These are phyloP conservation scores for Sordariomycetes sp. DNA, from an alignment of 2,329 filamentous ascomycete species.

Conservation along the genomic window DNA sequence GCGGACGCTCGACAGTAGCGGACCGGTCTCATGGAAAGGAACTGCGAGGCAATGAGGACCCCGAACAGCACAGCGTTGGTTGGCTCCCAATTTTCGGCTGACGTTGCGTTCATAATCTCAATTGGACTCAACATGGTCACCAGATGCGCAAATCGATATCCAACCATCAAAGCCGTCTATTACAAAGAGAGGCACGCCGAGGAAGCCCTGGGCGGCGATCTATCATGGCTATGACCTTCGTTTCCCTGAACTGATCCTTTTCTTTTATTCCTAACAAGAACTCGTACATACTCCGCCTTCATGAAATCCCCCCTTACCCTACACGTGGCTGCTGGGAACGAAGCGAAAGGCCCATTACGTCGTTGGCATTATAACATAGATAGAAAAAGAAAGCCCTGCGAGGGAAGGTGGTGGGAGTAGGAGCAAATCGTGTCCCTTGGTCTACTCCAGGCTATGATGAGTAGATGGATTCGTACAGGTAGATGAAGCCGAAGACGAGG, in stretches of 20 bases:
- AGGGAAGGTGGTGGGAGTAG: not conserved
- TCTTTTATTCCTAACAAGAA: not conserved
- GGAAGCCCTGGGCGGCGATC: too few species aligned
- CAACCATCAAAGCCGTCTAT: not conserved
- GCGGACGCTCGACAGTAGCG: too few species aligned
- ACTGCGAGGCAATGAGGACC: too few species aligned
- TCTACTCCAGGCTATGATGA: conserved; percentile 6
- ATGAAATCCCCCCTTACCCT: not conserved
- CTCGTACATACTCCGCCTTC: not conserved
- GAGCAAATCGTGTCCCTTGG: not conserved
- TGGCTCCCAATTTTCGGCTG: too few species aligned
- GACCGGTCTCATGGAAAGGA: too few species aligned
- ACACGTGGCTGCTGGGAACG: not conserved
- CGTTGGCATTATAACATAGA: conserved; percentile 3
- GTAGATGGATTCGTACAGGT: conserved; percentile 71
- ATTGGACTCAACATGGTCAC: too few species aligned
- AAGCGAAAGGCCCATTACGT: not conserved
- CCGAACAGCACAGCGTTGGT: too few species aligned
- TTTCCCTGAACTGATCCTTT: not conserved
- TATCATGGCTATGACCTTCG: too few species aligned
- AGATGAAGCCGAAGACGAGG: conserved; percentile 83
- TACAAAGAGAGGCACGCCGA: too few species aligned
- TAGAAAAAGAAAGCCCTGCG: not conserved
- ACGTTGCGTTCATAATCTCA: too few species aligned
- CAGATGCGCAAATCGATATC: not conserved